phyloP scores from a whole-genome alignment of 345 rosid genomes.

The Psidium guajava region DNA sequence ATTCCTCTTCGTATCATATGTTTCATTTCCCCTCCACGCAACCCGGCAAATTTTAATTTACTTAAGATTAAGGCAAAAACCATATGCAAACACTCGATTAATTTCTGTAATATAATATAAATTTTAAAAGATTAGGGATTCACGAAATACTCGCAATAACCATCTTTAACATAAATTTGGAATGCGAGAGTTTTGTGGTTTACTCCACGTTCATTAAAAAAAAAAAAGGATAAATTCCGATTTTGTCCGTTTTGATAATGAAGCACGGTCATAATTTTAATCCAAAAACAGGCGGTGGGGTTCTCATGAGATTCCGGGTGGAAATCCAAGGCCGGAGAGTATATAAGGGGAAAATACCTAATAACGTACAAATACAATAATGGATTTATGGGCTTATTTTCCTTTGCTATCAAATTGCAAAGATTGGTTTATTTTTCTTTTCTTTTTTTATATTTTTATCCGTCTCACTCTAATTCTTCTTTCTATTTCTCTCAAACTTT shows the following conservation, averaged over 20 bases:
- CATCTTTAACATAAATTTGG: background rate
- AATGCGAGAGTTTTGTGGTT: background rate
- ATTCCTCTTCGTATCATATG: background rate
- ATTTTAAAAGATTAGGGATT: background rate
- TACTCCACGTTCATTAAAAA: background rate
- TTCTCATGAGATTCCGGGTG: background rate
- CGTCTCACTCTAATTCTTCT: no score
- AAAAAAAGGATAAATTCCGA: background rate
- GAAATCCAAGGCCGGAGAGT: background rate
- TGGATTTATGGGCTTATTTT: no score
- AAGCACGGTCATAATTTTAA: background rate
- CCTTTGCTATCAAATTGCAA: no score
- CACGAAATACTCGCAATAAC: background rate
- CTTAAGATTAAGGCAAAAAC: background rate
- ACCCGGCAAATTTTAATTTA: background rate
- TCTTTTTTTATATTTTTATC: no score
- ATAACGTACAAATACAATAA: no score
- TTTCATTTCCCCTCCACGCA: background rate
- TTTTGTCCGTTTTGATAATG: no score
- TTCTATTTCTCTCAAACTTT: no score
- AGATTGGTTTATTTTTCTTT: no score
- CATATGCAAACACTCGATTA: no score
- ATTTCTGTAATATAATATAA: no score
- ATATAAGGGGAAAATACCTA: background rate
- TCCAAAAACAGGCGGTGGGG: background rate